These are phyloP conservation scores for Leishmania tropica DNA, from an alignment of 208 protist species.

Conservation along the genomic window DNA sequence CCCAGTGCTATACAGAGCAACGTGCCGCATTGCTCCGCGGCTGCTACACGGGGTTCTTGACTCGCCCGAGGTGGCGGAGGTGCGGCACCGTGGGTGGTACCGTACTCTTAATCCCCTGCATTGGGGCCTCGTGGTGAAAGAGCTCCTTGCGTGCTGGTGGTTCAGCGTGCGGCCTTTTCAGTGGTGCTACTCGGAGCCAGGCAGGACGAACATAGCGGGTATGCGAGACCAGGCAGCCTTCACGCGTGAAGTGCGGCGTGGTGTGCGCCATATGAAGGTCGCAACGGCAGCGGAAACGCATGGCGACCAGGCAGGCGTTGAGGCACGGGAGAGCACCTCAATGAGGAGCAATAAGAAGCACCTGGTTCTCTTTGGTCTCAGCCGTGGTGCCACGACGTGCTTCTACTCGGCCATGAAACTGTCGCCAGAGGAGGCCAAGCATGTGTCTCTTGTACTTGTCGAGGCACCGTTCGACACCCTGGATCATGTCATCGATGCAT, in stretches of 20 bases:
- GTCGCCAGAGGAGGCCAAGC: constrained; percentile 43
- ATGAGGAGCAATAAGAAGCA: constrained; percentile 19
- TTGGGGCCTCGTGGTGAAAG: constrained; percentile 66
- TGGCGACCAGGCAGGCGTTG: neutral
- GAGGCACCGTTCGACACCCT: constrained; percentile 88
- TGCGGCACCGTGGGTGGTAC: constrained; percentile 55
- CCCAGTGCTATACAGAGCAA: constrained; percentile 57
- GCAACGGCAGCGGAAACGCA: neutral
- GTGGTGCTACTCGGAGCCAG: constrained; percentile 60
- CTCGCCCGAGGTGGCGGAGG: constrained; percentile 78
- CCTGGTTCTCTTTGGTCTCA: constrained; percentile 87
- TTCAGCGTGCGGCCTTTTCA: constrained; percentile 54
- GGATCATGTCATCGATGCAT: constrained; percentile 69
- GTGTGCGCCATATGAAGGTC: constrained; percentile 43
- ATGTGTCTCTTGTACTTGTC: constrained; percentile 84
- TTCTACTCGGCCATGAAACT: constrained; percentile 87
- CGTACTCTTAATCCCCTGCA: constrained; percentile 66
- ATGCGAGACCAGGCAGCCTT: constrained; percentile 66
- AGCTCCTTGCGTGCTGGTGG: constrained; percentile 43
- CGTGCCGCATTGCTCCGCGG: constrained; percentile 60
- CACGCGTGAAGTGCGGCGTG: constrained; percentile 71
- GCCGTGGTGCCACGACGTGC: constrained; percentile 78
- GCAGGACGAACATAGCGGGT: constrained; percentile 68
- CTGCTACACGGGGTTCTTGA: constrained; percentile 80
- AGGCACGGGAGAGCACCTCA: neutral